Evolutionary conservation across 2,329 filamentous ascomycete genomes (phyloP).

Genomic region (Ascochyta pisi): DNA sequence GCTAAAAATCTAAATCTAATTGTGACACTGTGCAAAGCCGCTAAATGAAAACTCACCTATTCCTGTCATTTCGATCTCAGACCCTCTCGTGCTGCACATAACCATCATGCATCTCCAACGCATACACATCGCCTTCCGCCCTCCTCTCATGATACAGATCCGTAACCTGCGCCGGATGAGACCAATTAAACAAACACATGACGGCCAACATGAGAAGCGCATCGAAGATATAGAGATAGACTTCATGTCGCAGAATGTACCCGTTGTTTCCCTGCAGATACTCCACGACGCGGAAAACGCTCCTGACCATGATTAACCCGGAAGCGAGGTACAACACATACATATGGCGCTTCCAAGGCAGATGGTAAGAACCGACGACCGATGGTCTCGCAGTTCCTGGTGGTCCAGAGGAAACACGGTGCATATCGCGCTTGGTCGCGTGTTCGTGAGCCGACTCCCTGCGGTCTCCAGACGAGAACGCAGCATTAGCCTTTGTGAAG

Average conservation of each 20-base stretch:
- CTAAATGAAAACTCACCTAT: no score
- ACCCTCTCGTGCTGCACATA: not conserved
- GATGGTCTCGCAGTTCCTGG: not conserved
- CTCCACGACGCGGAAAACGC: slow-evolving; percentile 58
- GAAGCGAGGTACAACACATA: slow-evolving; percentile 53
- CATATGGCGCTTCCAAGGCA: slow-evolving; percentile 47
- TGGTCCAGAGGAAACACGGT: not conserved
- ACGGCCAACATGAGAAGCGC: slow-evolving; percentile 52
- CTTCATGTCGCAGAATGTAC: slow-evolving; percentile 53
- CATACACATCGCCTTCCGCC: not conserved
- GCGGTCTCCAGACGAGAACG: not conserved
- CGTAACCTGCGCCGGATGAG: slow-evolving; percentile 41
- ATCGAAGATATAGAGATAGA: slow-evolving; percentile 57
- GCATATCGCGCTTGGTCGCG: not conserved
- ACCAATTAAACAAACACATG: slow-evolving; percentile 48
- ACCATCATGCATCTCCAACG: not conserved
- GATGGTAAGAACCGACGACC: not conserved
- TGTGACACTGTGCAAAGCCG: no score
- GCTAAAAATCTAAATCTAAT: no score
- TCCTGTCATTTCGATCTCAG: not conserved
- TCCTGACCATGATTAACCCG: slow-evolving; percentile 57
- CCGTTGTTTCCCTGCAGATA: slow-evolving; percentile 56
- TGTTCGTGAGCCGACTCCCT: not conserved
- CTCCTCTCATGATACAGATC: slow-evolving; percentile 8
- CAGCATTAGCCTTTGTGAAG: not conserved